Evolutionary conservation across 2,329 filamentous ascomycete genomes (phyloP).

Genomic region (Fusarium oxysporum): DNA sequence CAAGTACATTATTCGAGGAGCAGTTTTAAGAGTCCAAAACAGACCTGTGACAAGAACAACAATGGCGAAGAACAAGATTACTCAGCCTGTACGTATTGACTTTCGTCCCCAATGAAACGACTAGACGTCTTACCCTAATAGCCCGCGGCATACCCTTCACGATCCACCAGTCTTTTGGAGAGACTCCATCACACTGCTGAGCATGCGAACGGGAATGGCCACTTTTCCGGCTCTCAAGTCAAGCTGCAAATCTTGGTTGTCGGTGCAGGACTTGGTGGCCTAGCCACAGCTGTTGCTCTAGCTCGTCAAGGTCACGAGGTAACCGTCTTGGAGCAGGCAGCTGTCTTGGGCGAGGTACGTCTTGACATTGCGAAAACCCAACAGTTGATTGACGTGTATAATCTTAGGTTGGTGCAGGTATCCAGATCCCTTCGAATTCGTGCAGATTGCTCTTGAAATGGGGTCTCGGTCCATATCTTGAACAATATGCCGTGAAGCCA

Average conservation of each 20-base stretch:
- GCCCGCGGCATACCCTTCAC: not conserved
- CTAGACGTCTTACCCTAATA: not conserved
- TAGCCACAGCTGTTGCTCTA: slow-evolving; percentile 1
- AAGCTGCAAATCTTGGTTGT: not conserved
- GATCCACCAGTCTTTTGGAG: not conserved
- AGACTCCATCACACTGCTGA: not conserved
- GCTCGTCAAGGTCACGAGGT: not conserved
- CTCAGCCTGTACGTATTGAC: not conserved
- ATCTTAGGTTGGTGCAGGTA: slow-evolving; percentile 7
- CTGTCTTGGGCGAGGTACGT: not conserved
- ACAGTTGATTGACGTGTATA: accelerated
- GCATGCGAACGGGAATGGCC: not conserved
- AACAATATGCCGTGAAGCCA: not conserved
- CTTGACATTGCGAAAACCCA: accelerated
- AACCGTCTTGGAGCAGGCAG: not conserved
- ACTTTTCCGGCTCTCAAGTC: not conserved
- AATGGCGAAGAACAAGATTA: not conserved
- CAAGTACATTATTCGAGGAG: not conserved
- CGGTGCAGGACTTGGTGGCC: not conserved
- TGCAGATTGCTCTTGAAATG: not conserved
- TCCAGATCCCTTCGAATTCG: slow-evolving; percentile 6
- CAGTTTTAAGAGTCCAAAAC: accelerated
- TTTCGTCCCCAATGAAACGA: not conserved
- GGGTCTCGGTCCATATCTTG: not conserved
- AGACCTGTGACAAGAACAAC: not conserved